Evolutionary conservation across 495 filamentous ascomycete genomes (phyloP).

Genomic region (Aspergillus wentii): DNA sequence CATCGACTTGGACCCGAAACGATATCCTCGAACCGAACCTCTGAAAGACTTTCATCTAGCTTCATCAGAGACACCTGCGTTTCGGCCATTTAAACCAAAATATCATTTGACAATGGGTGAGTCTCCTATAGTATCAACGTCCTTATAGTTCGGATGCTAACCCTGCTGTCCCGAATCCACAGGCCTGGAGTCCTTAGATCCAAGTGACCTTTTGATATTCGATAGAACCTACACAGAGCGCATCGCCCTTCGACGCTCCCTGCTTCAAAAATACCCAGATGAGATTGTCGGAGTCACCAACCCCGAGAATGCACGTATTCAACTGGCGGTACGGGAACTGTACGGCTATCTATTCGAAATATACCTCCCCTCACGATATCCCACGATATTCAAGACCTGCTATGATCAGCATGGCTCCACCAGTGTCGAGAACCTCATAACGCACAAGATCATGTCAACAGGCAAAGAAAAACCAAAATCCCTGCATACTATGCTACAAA

Average conservation of each 20-base stretch:
- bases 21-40: constrained; percentile 42
- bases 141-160: neutral
- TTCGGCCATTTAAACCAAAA: constrained; percentile 66
- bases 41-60: constrained; percentile 57
- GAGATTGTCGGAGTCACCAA: constrained; percentile 37
- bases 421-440: constrained; percentile 1
- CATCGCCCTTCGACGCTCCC: constrained; percentile 43
- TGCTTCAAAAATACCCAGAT: constrained; percentile 40
- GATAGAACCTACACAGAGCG: constrained; percentile 57
- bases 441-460: constrained; percentile 1
- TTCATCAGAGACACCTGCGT: constrained; percentile 51
- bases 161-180: too few relatives aligned
- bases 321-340: constrained; percentile 53
- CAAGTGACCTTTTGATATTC: constrained; percentile 57
- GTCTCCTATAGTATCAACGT: neutral
- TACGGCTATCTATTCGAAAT: constrained; percentile 57
- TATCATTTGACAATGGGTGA: constrained; percentile 73
- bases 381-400: constrained; percentile 49
- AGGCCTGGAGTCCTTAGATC: constrained; percentile 42
- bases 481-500: constrained; percentile 26
- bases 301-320: constrained; percentile 18
- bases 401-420: neutral
- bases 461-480: neutral
- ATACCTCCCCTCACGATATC: constrained; percentile 63
- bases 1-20: too few relatives aligned